Percentiles rank a stretch among this genome's conserved stretches.
Conservation (phyloP, 768 basidiomycete genomes). For the Pleurotus pulmonarius region DNA sequence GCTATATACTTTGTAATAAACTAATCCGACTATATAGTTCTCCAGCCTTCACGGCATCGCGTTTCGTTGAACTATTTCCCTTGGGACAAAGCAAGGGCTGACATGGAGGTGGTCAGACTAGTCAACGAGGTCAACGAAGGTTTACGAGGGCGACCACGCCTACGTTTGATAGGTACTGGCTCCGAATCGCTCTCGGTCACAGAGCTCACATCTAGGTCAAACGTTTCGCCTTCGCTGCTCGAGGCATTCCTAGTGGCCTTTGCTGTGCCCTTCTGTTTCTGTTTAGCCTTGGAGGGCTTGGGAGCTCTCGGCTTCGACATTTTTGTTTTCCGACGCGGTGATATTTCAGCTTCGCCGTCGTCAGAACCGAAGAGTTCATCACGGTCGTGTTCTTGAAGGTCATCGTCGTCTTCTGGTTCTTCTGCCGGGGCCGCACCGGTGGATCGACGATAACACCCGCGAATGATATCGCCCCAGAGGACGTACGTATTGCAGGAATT, state of each 20-base stretch:
- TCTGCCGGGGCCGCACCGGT: constrained; percentile 27
- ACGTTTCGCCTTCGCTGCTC: constrained; percentile 19
- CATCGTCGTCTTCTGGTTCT: constrained; percentile 26
- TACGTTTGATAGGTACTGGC: constrained; percentile 17
- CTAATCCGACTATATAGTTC: no score
- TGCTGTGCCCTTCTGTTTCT: neutral
- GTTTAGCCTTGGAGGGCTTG: neutral
- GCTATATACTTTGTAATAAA: no score
- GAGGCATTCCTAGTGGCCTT: constrained; percentile 5
- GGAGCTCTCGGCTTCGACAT: neutral
- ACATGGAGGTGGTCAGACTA: neutral
- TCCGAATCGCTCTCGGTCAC: constrained; percentile 16
- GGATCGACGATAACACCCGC: constrained; percentile 54
- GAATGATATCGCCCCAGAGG: constrained; percentile 69
- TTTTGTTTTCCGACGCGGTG: neutral
- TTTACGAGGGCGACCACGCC: constrained; percentile 19
- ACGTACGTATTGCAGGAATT: constrained; percentile 46
- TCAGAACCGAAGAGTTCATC: constrained; percentile 12
- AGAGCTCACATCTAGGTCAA: constrained; percentile 19
- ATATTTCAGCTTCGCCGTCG: constrained; percentile 2
- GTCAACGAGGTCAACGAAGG: neutral
- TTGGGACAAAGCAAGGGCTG: neutral
- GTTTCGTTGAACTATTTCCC: no score
- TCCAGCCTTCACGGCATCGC: no score
- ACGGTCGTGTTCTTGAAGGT: constrained; percentile 9